Conservation (phyloP, 2,329 filamentous ascomycete species). For the Sporothrix pseudoabietina region DNA sequence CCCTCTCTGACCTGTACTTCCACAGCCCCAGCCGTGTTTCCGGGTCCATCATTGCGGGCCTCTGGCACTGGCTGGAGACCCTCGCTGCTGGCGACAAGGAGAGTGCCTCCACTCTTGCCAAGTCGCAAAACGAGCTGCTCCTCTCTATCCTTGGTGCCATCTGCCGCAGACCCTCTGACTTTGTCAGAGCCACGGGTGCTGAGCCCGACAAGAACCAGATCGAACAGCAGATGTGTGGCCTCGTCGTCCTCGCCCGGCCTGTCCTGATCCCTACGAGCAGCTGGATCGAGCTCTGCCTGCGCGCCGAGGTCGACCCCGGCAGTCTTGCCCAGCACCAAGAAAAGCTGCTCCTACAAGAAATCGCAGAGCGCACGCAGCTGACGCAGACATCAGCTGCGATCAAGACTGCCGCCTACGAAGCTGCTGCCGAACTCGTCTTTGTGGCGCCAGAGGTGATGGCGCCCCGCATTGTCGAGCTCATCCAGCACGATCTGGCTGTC, state of each 20-base stretch:
- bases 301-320: conserved; percentile 80
- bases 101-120: conserved; percentile 66
- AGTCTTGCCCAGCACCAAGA: conserved; percentile 67
- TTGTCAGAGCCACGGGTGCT: conserved; percentile 46
- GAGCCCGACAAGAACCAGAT: conserved; percentile 54
- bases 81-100: conserved; percentile 77
- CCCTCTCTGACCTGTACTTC: conserved; percentile 67
- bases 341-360: conserved; percentile 66
- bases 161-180: conserved; percentile 59
- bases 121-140: conserved; percentile 65
- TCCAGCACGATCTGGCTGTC: conserved; percentile 72
- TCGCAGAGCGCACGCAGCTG: conserved; percentile 55
- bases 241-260: conserved; percentile 76
- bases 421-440: conserved; percentile 89
- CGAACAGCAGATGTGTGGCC: conserved; percentile 70
- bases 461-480: conserved; percentile 71
- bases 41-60: conserved; percentile 65
- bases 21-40: conserved; percentile 61
- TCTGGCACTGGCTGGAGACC: conserved; percentile 78
- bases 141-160: conserved; percentile 63
- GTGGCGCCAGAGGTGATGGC: conserved; percentile 84
- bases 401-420: conserved; percentile 74
- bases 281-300: conserved; percentile 89
- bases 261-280: conserved; percentile 75
- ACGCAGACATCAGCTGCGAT: conserved; percentile 54